Base-by-base conservation (phyloP, 1,284 basidiomycete genomes). In the Trichosporon faecale region DNA sequence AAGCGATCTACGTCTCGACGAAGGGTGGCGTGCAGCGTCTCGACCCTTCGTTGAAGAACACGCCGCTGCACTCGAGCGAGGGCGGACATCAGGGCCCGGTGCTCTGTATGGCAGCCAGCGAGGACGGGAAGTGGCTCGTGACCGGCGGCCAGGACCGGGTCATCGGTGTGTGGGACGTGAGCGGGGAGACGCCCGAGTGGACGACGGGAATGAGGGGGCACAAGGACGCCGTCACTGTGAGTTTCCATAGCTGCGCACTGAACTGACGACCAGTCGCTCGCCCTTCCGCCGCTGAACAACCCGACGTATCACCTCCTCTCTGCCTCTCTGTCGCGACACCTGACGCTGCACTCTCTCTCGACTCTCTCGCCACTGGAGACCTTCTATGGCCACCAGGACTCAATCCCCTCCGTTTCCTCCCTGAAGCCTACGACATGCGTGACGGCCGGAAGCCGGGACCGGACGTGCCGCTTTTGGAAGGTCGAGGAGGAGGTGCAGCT, bases 361-460 rank as follows among this genome's bases (percentile, higher is more conserved):
- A 90, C 91, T 0, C 89, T 97, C 85, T 93, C 92, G 4, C 95
- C 96, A 78, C 91, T 98, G 70, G 97, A 99, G 81, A 98, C 96
- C 12, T 86, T 99, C 8, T 99, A 98, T 79, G 96, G 96, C 1
- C 96, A 99, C 80, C 97, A 99, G 85, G 96, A 98, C 79, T 87
- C 89, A 25, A 89, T 97, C 27, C 85, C 92, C 12, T 85, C 86
- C 4, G 80, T 99, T 1, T 92, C 95, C 73, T 87, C 92, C 1
- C 87, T 99, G 5, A 88, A 91, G 31, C 89, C 89, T 2, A 94
- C 98, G 77, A 89, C 90, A 0, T 93, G 91, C 9, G 89, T 98
- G 9, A 94, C 91, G 44, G 91, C 91, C 0, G 96, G 97, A 11
- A 92, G 90, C 0, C 86, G 95, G 29, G 96, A 99, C 85, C 91